Percentiles rank a stretch among this genome's conserved stretches.
Evolutionary conservation across 768 basidiomycete species (phyloP).

Genomic region (Cyathus striatus): DNA sequence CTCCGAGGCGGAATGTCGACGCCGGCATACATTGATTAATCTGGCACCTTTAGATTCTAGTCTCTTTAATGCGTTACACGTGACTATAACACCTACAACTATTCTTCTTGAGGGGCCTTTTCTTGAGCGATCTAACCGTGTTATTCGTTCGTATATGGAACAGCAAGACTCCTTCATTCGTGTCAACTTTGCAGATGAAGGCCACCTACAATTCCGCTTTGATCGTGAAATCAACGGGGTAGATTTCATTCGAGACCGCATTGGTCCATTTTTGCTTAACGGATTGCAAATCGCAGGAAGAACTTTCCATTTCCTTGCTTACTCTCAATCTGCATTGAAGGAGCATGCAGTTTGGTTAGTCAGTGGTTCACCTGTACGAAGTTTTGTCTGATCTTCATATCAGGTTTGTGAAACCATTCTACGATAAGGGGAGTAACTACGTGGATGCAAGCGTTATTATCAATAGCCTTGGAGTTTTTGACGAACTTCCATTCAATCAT

Average conservation of each 20-base stretch:
- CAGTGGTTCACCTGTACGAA: not conserved
- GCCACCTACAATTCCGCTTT: constrained; percentile 43
- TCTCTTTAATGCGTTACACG: constrained; percentile 23
- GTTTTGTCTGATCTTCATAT: not conserved
- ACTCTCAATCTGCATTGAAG: constrained; percentile 72
- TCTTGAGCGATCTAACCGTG: constrained; percentile 55
- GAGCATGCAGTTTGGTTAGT: constrained; percentile 54
- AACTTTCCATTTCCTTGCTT: constrained; percentile 59
- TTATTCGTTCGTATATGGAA: constrained; percentile 46
- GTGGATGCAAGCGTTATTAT: constrained; percentile 49
- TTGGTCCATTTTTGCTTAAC: constrained; percentile 37
- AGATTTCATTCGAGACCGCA: constrained; percentile 40
- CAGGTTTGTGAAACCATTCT: constrained; percentile 64
- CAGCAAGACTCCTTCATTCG: constrained; percentile 52
- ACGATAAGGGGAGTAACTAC: constrained; percentile 17
- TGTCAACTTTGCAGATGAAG: constrained; percentile 62
- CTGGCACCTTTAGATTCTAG: constrained; percentile 23
- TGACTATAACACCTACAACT: constrained; percentile 48
- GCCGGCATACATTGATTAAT: constrained; percentile 10
- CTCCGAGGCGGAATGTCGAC: constrained; percentile 18
- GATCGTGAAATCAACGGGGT: constrained; percentile 52
- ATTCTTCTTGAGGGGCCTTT: constrained; percentile 49
- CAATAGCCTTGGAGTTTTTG: constrained; percentile 47
- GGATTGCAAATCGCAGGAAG: constrained; percentile 53
- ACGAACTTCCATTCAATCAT: constrained; percentile 36